Conservation (phyloP, 2,329 filamentous ascomycete species). For the Alternaria viburni region DNA sequence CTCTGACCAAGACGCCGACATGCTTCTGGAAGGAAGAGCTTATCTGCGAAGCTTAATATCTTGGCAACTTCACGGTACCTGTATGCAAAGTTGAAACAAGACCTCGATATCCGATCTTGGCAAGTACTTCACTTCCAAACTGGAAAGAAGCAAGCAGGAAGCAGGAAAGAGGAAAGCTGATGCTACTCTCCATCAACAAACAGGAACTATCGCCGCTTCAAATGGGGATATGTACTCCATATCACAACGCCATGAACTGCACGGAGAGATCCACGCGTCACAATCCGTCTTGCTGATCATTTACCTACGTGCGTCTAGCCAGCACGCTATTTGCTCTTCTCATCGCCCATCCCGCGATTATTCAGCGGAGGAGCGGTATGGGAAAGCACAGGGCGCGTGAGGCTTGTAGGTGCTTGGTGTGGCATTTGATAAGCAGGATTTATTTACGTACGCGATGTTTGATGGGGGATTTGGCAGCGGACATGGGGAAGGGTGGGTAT, state of each 20-base stretch:
- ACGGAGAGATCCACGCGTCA: background rate
- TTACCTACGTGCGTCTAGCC: background rate
- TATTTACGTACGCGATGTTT: background rate
- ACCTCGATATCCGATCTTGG: background rate
- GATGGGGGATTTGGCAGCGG: background rate
- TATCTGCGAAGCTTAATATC: background rate
- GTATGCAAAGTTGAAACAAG: background rate
- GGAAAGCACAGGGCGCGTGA: background rate
- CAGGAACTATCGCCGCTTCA: background rate
- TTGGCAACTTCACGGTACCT: background rate
- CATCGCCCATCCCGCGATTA: slow-evolving; percentile 4
- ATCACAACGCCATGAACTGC: background rate
- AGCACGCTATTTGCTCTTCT: slow-evolving; percentile 9
- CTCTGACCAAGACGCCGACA: background rate
- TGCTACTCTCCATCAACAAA: background rate
- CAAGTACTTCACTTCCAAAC: background rate
- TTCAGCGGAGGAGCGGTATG: slow-evolving; percentile 7
- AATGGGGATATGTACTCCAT: slow-evolving; percentile 5
- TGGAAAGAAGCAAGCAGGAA: background rate
- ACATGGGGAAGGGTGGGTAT: background rate
- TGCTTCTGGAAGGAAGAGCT: background rate
- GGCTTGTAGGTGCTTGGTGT: background rate
- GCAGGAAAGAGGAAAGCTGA: background rate
- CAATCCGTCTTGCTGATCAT: background rate
- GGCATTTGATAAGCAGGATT: background rate